Conservation (phyloP, 2,329 filamentous ascomycete species). For the Colletotrichum cereale region DNA sequence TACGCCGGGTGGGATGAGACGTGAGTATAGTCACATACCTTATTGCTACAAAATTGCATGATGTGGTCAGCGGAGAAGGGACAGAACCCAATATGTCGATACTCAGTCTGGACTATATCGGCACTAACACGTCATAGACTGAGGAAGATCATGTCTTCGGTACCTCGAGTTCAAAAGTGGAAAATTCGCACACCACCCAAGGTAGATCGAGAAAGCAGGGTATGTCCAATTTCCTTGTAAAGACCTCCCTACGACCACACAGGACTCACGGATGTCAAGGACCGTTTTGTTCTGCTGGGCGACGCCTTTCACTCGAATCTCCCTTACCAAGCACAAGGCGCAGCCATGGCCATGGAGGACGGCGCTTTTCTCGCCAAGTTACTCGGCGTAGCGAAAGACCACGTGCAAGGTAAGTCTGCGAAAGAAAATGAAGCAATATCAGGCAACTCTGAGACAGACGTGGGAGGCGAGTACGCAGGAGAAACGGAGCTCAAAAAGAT, state of each 20-base stretch:
- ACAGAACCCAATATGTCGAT: no score
- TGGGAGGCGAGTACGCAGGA: no score
- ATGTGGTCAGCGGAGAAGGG: neutral
- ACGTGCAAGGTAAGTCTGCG: neutral
- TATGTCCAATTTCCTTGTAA: neutral
- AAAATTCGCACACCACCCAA: slow-evolving; percentile 19
- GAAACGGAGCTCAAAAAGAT: neutral
- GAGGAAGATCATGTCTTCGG: slow-evolving; percentile 23
- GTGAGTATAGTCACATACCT: neutral
- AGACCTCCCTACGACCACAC: no score
- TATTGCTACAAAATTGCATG: neutral
- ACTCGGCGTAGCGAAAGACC: slow-evolving; percentile 43
- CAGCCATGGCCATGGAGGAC: slow-evolving; percentile 46
- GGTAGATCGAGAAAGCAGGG: slow-evolving; percentile 18
- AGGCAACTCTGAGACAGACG: neutral
- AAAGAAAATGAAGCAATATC: neutral
- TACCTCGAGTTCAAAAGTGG: slow-evolving; percentile 33
- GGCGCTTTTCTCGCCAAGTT: slow-evolving; percentile 43
- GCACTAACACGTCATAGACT: neutral
- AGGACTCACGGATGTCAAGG: neutral
- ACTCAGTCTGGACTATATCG: neutral
- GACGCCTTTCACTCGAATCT: slow-evolving; percentile 41
- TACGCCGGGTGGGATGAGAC: slow-evolving; percentile 29
- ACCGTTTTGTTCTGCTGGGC: slow-evolving; percentile 39
- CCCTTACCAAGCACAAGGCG: slow-evolving; percentile 46